These are phyloP conservation scores for Pleurotus tuber-regium DNA, from an alignment of 768 basidiomycete species.

Conservation along the genomic window DNA sequence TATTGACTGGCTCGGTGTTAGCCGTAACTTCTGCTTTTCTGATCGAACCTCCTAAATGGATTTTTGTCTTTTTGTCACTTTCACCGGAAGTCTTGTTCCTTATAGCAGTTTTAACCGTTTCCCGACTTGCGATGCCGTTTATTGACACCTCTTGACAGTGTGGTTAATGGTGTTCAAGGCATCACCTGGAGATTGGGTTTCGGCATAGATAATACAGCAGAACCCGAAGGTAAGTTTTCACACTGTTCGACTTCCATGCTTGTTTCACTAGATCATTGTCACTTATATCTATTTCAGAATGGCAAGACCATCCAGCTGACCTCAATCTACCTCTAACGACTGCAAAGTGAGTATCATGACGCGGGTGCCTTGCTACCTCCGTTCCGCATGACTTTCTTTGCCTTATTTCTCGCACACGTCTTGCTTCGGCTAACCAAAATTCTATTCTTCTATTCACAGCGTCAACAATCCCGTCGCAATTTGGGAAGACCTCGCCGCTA, in stretches of 20 bases:
- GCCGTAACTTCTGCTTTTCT: conserved; percentile 8
- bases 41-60: not conserved
- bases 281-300: conserved; percentile 36
- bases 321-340: conserved; percentile 49
- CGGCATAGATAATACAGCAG: conserved; percentile 45
- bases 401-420: not conserved
- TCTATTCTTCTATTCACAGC: conserved; percentile 24
- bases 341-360: conserved; percentile 38
- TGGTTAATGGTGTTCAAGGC: conserved; percentile 56
- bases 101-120: conserved; percentile 12
- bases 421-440: conserved; percentile 4
- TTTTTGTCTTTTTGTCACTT: not conserved
- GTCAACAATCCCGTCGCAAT: conserved; percentile 56
- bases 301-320: conserved; percentile 55
- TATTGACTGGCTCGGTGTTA: not conserved
- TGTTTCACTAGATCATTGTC: not conserved
- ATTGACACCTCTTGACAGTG: conserved; percentile 24
- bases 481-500: conserved; percentile 47
- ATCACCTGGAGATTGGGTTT: conserved; percentile 66
- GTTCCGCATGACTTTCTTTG: not conserved
- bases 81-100: too few relatives aligned
- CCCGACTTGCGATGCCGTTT: not conserved
- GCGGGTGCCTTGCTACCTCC: not conserved
- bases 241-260: not conserved
- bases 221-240: conserved; percentile 50